These are phyloP conservation scores for Pestalotiopsis sp. DNA, from an alignment of 2,329 filamentous ascomycete species.

Conservation along the genomic window DNA sequence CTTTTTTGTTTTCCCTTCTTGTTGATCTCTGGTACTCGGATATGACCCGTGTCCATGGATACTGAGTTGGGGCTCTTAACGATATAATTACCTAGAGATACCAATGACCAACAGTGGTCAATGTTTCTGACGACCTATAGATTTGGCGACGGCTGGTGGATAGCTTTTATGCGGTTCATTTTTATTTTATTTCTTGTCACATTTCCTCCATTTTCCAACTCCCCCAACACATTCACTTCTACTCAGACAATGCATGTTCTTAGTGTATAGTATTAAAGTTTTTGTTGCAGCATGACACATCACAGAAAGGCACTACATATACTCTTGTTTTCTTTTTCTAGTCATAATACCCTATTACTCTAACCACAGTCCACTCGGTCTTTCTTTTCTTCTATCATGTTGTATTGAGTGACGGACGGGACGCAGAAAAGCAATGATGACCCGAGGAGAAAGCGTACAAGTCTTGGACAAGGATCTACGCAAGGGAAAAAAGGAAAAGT, in stretches of 20 bases:
- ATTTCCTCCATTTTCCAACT: neutral
- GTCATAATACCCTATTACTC: neutral
- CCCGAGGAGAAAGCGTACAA: neutral
- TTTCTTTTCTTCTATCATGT: neutral
- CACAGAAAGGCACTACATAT: neutral
- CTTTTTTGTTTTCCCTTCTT: neutral
- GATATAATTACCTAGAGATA: slow-evolving; percentile 15
- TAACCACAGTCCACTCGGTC: neutral
- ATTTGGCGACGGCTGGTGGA: neutral
- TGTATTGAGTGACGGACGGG: neutral
- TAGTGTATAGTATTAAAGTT: neutral
- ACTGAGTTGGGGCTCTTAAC: slow-evolving; percentile 1
- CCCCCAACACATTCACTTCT: neutral
- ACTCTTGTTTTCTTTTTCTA: neutral
- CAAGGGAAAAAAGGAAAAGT: no score
- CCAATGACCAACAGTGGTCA: slow-evolving; percentile 12
- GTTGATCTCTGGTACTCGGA: neutral
- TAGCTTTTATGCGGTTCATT: neutral
- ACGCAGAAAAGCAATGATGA: neutral
- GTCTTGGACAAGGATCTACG: no score
- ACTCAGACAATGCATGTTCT: neutral
- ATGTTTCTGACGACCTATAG: slow-evolving; percentile 13
- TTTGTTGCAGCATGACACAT: neutral
- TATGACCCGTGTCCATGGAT: neutral
- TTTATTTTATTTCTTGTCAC: neutral